Conservation (phyloP, 106 monocot species). For the Chionographis japonica region DNA sequence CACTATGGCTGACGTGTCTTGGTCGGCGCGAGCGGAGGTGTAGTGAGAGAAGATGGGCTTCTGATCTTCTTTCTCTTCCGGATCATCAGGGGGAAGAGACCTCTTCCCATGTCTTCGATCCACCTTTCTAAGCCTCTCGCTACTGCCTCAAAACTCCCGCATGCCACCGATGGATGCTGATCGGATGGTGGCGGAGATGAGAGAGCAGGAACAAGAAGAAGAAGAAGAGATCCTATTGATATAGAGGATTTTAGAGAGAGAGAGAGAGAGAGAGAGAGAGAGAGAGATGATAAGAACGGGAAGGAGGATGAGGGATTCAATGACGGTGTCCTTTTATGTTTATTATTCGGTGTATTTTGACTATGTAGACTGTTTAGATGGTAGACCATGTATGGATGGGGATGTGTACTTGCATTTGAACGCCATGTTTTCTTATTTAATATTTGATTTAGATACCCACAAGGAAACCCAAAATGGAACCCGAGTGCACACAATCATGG, state of each 20-base stretch:
- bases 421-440: no score
- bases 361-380: no score
- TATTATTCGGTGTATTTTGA: no score
- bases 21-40: slow-evolving; percentile 32
- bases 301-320: no score
- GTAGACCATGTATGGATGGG: no score
- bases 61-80: slow-evolving; percentile 34
- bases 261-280: slow-evolving; percentile 4
- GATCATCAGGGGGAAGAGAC: slow-evolving; percentile 32
- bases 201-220: not conserved
- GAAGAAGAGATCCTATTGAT: not conserved
- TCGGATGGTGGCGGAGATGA: not conserved
- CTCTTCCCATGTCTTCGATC: slow-evolving; percentile 74
- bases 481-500: no score
- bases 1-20: slow-evolving; percentile 53
- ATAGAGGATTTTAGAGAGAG: not conserved
- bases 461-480: no score
- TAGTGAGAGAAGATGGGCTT: slow-evolving; percentile 12
- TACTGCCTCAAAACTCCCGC: not conserved
- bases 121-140: slow-evolving; percentile 26
- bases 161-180: not conserved
- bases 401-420: no score
- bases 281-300: not conserved
- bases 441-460: no score
- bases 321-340: no score